These are phyloP conservation scores for Punica granatum DNA, from an alignment of 345 rosid genomes.

Conservation along the genomic window DNA sequence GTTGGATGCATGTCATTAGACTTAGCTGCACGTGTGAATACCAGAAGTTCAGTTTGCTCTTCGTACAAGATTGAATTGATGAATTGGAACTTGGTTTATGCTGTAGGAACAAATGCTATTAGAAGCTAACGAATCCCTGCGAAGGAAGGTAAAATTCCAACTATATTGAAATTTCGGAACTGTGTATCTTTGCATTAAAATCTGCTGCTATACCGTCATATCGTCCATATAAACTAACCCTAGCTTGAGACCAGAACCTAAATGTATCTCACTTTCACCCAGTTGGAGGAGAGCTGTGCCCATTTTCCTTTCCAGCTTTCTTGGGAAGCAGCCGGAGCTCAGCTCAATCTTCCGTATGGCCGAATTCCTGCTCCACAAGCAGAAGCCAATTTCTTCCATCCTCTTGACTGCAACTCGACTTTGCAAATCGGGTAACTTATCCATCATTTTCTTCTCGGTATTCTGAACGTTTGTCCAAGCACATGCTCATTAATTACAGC, in stretches of 20 bases:
- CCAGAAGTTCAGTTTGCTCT: background rate
- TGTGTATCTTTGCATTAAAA: background rate
- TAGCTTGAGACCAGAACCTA: too few species aligned
- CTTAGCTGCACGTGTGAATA: too few species aligned
- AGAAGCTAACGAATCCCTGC: conserved; percentile 34
- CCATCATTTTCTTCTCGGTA: background rate
- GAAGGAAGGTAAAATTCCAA: conserved; percentile 30
- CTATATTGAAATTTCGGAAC: background rate
- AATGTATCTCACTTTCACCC: background rate
- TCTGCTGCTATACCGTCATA: background rate
- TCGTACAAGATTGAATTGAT: background rate
- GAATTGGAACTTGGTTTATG: background rate
- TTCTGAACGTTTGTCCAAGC: background rate
- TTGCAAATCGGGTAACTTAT: conserved; percentile 44
- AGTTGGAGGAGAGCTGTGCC: conserved; percentile 39
- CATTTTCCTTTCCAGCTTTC: conserved; percentile 24
- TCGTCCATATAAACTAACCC: too few species aligned
- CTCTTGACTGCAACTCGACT: conserved; percentile 23
- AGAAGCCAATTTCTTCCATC: conserved; percentile 35
- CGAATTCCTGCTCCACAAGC: conserved; percentile 25
- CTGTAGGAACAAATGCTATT: conserved; percentile 39
- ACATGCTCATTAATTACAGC: too few species aligned
- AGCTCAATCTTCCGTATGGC: conserved; percentile 11
- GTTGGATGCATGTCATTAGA: background rate
- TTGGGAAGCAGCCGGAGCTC: conserved; percentile 29